Evolutionary conservation across 2,329 filamentous ascomycete genomes (phyloP).

Genomic region (Penicillium nordicum): DNA sequence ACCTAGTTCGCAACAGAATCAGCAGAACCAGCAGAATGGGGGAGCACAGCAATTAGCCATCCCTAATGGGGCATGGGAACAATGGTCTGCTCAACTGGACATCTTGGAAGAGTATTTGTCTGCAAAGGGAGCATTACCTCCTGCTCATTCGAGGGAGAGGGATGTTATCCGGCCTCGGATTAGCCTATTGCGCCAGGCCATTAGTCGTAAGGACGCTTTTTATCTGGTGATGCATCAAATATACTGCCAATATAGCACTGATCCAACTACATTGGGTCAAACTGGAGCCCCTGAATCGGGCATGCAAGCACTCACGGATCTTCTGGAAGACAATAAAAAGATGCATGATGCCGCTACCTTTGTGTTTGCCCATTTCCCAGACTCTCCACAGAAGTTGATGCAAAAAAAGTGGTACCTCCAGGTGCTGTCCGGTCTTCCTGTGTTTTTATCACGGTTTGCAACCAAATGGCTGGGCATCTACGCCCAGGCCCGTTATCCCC

Average conservation of each 20-base stretch:
- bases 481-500: not conserved
- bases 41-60: not conserved
- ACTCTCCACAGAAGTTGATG: slow-evolving; percentile 12
- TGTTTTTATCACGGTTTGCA: slow-evolving; percentile 47
- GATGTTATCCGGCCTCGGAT: slow-evolving; percentile 41
- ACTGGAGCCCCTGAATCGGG: slow-evolving; percentile 21
- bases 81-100: slow-evolving; percentile 7
- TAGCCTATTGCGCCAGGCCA: slow-evolving; percentile 57
- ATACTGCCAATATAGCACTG: slow-evolving; percentile 56
- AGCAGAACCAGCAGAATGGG: not conserved
- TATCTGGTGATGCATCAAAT: slow-evolving; percentile 65
- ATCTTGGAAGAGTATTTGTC: not conserved
- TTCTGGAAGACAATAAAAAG: slow-evolving; percentile 8
- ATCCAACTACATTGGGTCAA: slow-evolving; percentile 22
- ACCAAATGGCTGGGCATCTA: slow-evolving; percentile 40
- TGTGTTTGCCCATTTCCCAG: slow-evolving; percentile 43
- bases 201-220: slow-evolving; percentile 54
- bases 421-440: slow-evolving; percentile 39
- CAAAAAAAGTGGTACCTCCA: slow-evolving; percentile 33
- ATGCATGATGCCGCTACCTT: not conserved
- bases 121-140: not conserved
- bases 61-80: slow-evolving; percentile 7
- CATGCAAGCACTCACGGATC: not conserved
- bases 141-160: not conserved
- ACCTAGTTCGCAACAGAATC: not conserved